phyloP scores from a whole-genome alignment of 208 protist genomes.

The Zelonia costaricensis region DNA sequence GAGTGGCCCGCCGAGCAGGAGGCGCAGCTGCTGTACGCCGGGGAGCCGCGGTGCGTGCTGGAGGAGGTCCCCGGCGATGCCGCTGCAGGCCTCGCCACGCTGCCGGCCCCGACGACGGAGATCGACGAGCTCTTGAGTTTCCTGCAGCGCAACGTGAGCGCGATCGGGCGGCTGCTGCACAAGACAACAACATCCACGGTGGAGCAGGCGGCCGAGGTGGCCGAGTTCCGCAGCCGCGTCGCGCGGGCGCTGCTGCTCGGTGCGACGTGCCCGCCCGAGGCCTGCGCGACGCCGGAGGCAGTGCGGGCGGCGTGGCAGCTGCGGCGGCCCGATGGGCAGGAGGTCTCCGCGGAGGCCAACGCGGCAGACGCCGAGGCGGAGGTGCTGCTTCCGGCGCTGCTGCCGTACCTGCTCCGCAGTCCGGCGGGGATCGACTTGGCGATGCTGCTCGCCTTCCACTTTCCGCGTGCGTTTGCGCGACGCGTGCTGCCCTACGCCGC shows the following conservation, averaged over 20 bases:
- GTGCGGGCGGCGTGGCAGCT: constrained; percentile 18
- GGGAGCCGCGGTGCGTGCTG: constrained; percentile 7
- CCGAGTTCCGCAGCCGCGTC: constrained; percentile 18
- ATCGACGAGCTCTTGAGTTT: constrained; percentile 55
- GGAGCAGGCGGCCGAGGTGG: constrained; percentile 28
- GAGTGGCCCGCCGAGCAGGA: constrained; percentile 2
- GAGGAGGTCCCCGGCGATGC: constrained; percentile 1
- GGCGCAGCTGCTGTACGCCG: not conserved
- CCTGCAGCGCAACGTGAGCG: constrained; percentile 35
- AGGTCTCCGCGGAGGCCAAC: not conserved
- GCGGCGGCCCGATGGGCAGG: constrained; percentile 18
- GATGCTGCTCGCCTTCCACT: constrained; percentile 36
- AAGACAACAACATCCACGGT: constrained; percentile 36
- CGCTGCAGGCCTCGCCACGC: constrained; percentile 1
- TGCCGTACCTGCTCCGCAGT: constrained; percentile 68
- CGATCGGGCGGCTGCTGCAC: constrained; percentile 42
- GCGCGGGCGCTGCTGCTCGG: constrained; percentile 29
- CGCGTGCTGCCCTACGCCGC: constrained; percentile 52
- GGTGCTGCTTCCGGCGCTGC: constrained; percentile 49
- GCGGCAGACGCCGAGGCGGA: constrained; percentile 26
- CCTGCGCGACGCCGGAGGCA: not conserved
- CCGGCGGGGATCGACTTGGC: constrained; percentile 38
- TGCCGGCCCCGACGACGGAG: constrained; percentile 40
- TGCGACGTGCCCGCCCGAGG: not conserved
- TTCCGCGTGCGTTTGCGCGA: constrained; percentile 46